Evolutionary conservation across 495 filamentous ascomycete species (phyloP).

Genomic region (Xanthoparmelia taractica): DNA sequence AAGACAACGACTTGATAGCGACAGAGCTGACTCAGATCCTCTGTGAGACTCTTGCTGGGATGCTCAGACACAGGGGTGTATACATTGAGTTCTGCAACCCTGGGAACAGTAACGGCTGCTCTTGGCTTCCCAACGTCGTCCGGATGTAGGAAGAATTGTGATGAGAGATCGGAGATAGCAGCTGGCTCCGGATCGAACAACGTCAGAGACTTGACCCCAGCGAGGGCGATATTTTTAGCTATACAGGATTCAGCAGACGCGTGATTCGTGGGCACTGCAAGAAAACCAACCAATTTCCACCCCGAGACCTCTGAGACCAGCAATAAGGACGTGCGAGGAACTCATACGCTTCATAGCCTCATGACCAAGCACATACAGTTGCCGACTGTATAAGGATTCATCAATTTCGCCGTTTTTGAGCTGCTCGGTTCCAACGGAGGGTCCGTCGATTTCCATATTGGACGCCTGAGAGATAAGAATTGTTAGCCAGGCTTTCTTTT

Average conservation of each 20-base stretch:
- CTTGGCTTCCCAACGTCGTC: conserved; percentile 90
- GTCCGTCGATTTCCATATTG: conserved; percentile 76
- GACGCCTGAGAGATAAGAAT: conserved; percentile 42
- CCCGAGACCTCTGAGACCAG: conserved; percentile 86
- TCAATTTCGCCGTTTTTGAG: conserved; percentile 75
- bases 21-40: conserved; percentile 68
- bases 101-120: conserved; percentile 75
- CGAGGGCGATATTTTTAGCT: conserved; percentile 98
- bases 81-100: conserved; percentile 89
- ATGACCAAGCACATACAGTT: conserved; percentile 96
- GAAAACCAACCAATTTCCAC: conserved; percentile 71
- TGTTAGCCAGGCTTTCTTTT: conserved; percentile 2
- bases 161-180: conserved; percentile 76
- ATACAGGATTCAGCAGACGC: conserved; percentile 8
- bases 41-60: conserved; percentile 52
- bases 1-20: conserved; percentile 89
- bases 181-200: conserved; percentile 78
- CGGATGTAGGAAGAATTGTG: conserved; percentile 89
- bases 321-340: conserved; percentile 87
- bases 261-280: neutral
- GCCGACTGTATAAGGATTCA: conserved; percentile 93
- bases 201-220: conserved; percentile 84
- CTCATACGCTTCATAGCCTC: conserved; percentile 99
- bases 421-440: conserved; percentile 46
- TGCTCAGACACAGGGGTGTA: conserved; percentile 85